phyloP scores from a whole-genome alignment of 768 basidiomycete species.

The Serendipita sp. region DNA sequence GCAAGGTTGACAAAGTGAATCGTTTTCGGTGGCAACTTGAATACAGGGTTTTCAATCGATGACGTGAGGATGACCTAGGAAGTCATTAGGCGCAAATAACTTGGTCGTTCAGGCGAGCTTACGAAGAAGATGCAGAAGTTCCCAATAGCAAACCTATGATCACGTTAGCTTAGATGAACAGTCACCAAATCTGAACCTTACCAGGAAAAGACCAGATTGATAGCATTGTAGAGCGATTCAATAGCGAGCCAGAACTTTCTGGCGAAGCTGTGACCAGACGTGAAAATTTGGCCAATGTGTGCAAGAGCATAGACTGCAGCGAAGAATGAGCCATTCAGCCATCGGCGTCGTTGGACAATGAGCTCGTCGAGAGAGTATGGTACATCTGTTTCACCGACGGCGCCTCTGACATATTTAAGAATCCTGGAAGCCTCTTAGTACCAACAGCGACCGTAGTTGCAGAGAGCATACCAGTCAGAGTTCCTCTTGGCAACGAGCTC shows the following conservation, averaged over 20 bases:
- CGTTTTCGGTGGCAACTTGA: slow-evolving; percentile 42
- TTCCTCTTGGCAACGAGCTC: slow-evolving; percentile 65
- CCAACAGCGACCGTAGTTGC: slow-evolving; percentile 78
- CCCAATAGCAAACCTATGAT: slow-evolving; percentile 33
- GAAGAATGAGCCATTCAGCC: slow-evolving; percentile 55
- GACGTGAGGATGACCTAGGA: slow-evolving; percentile 70
- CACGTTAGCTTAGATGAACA: background rate
- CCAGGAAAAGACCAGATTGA: slow-evolving; percentile 86
- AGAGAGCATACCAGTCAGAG: slow-evolving; percentile 67
- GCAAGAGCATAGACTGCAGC: slow-evolving; percentile 87
- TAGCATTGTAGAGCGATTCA: slow-evolving; percentile 74
- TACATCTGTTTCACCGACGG: slow-evolving; percentile 84
- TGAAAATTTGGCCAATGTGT: slow-evolving; percentile 64
- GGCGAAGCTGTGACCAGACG: slow-evolving; percentile 62
- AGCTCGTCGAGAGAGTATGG: slow-evolving; percentile 88
- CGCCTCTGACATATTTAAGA: slow-evolving; percentile 90
- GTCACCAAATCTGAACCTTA: slow-evolving; percentile 32
- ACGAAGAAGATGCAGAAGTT: slow-evolving; percentile 94
- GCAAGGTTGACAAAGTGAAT: slow-evolving; percentile 52
- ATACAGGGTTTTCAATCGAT: slow-evolving; percentile 61
- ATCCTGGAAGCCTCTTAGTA: slow-evolving; percentile 41
- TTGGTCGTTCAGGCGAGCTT: slow-evolving; percentile 17
- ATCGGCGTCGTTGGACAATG: slow-evolving; percentile 59
- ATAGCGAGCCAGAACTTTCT: slow-evolving; percentile 61
- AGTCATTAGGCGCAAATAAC: background rate